Conservation (phyloP, 305 asterid species). For the Solanum chacoense region DNA sequence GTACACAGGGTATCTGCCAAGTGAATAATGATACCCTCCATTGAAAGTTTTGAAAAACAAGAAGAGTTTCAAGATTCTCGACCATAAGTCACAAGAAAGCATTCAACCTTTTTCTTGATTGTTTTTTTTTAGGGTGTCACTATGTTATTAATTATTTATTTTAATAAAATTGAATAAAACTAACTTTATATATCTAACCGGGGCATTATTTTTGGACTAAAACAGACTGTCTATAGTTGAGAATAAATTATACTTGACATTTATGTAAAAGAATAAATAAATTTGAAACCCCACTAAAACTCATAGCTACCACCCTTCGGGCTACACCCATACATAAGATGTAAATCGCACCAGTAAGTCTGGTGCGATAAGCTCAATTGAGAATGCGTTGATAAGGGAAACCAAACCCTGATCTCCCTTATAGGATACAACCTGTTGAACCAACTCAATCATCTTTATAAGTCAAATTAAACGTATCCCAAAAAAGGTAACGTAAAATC, state of each 20-base stretch:
- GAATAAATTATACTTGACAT: not conserved
- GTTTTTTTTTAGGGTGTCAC: slow-evolving; percentile 10
- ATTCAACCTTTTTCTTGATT: slow-evolving; percentile 26
- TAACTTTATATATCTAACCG: not conserved
- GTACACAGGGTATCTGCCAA: slow-evolving; percentile 23
- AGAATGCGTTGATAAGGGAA: not conserved
- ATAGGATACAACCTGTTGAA: not conserved
- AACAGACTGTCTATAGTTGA: not conserved
- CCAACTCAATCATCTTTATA: not conserved
- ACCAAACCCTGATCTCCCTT: not conserved
- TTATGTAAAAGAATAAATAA: not conserved
- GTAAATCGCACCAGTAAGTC: not conserved
- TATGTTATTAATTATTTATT: not conserved
- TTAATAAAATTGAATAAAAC: not conserved
- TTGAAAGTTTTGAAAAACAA: slow-evolving; percentile 2
- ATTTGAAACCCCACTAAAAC: not conserved
- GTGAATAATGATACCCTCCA: slow-evolving; percentile 18
- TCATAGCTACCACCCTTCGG: not conserved
- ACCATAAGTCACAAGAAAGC: slow-evolving; percentile 17
- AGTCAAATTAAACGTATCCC: not conserved
- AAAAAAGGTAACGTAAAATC: not conserved
- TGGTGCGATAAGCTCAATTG: not conserved
- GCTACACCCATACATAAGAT: not conserved
- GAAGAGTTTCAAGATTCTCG: slow-evolving; percentile 9
- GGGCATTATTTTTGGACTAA: not conserved